A percentile compares a stretch with the other conserved stretches of the same genome.
phyloP scores from a whole-genome alignment of 2,329 filamentous ascomycete genomes.

The Ophiocordyceps sinensis region DNA sequence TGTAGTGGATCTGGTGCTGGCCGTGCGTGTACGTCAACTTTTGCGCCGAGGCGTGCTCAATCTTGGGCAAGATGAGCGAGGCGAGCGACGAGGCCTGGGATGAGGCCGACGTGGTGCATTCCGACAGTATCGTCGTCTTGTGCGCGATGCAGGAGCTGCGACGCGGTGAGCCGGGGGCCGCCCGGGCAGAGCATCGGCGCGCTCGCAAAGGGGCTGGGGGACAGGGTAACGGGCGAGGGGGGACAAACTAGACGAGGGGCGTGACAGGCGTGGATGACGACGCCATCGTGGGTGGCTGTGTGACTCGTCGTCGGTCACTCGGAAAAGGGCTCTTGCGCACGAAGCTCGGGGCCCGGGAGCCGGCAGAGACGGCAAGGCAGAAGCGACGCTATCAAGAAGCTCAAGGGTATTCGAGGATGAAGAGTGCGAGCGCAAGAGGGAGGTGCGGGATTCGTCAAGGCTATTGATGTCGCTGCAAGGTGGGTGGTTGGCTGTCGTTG shows the following conservation, averaged over 20 bases:
- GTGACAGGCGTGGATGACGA: conserved; percentile 55
- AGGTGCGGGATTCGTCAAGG: too few species aligned
- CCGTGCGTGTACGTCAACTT: conserved; percentile 94
- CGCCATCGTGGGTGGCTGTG: conserved; percentile 35
- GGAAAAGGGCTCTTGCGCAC: background rate
- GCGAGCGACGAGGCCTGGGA: conserved; percentile 76
- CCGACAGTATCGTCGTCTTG: conserved; percentile 80
- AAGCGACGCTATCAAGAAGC: background rate
- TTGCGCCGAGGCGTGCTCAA: conserved; percentile 63
- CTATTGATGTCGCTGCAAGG: too few species aligned
- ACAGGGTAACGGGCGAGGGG: background rate
- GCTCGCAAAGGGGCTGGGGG: background rate
- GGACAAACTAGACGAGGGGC: conserved; percentile 57
- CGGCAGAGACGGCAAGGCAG: background rate
- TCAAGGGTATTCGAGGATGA: too few species aligned
- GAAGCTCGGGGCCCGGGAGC: too few species aligned
- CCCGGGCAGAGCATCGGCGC: background rate
- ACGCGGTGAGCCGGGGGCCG: background rate
- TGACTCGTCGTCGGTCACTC: background rate
- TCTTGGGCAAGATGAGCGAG: conserved; percentile 89
- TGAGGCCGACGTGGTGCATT: conserved; percentile 78
- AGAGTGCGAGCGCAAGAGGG: too few species aligned
- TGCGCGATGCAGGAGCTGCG: conserved; percentile 83
- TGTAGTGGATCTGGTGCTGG: conserved; percentile 87
- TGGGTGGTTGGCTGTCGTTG: too few species aligned